A percentile compares a stretch with the other conserved stretches of the same genome.
Conservation (phyloP, 73 alveolate genomes). For the Uronychia binucleata region DNA sequence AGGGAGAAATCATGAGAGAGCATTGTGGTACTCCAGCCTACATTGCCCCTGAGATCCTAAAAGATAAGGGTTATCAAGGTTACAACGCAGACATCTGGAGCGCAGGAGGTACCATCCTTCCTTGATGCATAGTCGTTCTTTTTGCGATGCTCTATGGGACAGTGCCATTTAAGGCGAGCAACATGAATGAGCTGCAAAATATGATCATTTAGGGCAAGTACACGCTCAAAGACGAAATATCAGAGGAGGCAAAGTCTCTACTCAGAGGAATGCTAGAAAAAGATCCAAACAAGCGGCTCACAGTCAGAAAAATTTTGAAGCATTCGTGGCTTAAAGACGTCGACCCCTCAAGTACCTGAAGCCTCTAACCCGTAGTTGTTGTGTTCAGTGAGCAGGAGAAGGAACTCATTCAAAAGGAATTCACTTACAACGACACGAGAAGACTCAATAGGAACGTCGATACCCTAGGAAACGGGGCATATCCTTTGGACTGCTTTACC, state of each 20-base stretch:
- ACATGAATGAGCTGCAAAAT: constrained; percentile 76
- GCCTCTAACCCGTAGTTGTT: background rate
- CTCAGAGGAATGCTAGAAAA: constrained; percentile 72
- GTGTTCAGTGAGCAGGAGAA: constrained; percentile 60
- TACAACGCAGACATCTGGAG: constrained; percentile 87
- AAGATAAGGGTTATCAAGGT: constrained; percentile 80
- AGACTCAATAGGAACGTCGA: constrained; percentile 17
- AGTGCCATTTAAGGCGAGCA: constrained; percentile 89
- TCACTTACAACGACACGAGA: constrained; percentile 46
- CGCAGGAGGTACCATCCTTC: constrained; percentile 60
- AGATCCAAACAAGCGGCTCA: constrained; percentile 81
- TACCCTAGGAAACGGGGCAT: background rate
- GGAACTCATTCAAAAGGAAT: constrained; percentile 43
- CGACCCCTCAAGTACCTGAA: constrained; percentile 11
- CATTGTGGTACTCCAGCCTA: constrained; percentile 82
- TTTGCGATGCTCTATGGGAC: constrained; percentile 90
- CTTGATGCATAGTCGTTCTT: constrained; percentile 61
- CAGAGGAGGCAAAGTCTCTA: constrained; percentile 71
- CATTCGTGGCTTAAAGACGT: constrained; percentile 84
- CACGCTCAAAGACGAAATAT: constrained; percentile 74
- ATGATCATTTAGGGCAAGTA: constrained; percentile 70
- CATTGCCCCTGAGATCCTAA: constrained; percentile 91
- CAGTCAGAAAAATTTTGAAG: constrained; percentile 65
- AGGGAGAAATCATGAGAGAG: constrained; percentile 58
- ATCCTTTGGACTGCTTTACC: background rate